Conservation (phyloP, 306 rosid species). For the Cucurbita argyrosperma region DNA sequence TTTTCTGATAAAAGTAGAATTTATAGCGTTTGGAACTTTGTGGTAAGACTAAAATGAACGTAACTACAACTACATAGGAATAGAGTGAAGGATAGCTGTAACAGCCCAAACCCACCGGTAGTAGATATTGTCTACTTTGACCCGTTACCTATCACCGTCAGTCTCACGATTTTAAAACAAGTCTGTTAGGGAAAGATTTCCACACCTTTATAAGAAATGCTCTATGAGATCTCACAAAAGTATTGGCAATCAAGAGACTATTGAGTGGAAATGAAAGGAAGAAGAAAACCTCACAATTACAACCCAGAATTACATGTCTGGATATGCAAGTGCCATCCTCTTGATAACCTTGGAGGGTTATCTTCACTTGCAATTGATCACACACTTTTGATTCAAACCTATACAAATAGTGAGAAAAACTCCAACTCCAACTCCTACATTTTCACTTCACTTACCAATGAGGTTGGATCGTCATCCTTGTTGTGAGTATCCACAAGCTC, state of each 20-base stretch:
- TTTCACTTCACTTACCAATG: not conserved
- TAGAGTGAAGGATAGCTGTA: not conserved
- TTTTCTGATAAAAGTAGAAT: not conserved
- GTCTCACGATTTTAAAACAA: too few species aligned
- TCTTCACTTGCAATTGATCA: not conserved
- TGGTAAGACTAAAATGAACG: not conserved
- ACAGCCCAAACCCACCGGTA: too few species aligned
- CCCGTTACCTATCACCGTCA: too few species aligned
- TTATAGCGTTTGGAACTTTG: too few species aligned
- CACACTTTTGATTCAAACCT: slow-evolving; percentile 2
- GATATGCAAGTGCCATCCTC: slow-evolving; percentile 7
- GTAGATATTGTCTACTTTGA: too few species aligned
- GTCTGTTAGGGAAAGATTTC: too few species aligned
- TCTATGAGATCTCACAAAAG: not conserved
- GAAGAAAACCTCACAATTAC: slow-evolving; percentile 5
- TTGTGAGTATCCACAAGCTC: slow-evolving; percentile 1
- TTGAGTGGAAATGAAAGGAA: not conserved
- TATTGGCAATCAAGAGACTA: not conserved
- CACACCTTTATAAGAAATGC: too few species aligned
- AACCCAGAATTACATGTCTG: not conserved
- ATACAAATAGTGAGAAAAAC: not conserved
- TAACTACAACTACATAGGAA: not conserved
- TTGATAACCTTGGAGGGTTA: not conserved
- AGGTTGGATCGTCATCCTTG: not conserved
- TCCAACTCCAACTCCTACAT: not conserved